Conservation (phyloP, 306 rosid species). For the Acmispon strigosus region DNA sequence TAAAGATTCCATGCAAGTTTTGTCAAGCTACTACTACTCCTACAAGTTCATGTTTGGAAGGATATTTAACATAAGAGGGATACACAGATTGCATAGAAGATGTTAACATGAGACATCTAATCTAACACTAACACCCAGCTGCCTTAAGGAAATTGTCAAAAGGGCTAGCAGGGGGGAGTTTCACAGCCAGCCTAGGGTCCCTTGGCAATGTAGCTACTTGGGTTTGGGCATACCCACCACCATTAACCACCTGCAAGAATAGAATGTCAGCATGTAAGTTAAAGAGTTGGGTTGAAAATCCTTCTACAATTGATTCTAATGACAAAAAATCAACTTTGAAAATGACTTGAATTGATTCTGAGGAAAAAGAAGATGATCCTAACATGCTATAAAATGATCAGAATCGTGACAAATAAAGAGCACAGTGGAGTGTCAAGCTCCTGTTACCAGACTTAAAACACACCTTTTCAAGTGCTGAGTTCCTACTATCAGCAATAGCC, state of each 20-base stretch:
- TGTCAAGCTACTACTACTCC: conserved; percentile 10
- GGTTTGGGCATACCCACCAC: conserved; percentile 17
- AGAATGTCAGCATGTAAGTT: background rate
- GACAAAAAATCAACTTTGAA: no score
- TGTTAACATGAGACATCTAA: background rate
- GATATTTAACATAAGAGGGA: conserved; percentile 3
- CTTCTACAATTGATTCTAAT: no score
- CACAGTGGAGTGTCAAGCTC: conserved; percentile 12
- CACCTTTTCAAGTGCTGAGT: conserved; percentile 49
- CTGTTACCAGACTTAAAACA: background rate
- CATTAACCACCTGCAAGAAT: conserved; percentile 35
- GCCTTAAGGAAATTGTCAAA: conserved; percentile 96
- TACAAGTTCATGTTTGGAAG: background rate
- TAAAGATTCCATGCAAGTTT: background rate
- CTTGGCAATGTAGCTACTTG: conserved; percentile 23
- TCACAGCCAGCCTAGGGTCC: conserved; percentile 62
- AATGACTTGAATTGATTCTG: no score
- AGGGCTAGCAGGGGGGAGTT: conserved; percentile 96
- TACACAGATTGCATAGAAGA: conserved; percentile 9
- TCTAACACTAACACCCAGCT: conserved; percentile 59
- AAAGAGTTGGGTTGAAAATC: no score
- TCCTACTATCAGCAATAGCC: conserved; percentile 28
- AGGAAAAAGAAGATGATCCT: background rate
- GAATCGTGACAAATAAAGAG: background rate
- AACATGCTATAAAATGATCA: background rate